Base-by-base conservation (phyloP, 1,284 basidiomycete genomes). In the Leccinum huronense region DNA sequence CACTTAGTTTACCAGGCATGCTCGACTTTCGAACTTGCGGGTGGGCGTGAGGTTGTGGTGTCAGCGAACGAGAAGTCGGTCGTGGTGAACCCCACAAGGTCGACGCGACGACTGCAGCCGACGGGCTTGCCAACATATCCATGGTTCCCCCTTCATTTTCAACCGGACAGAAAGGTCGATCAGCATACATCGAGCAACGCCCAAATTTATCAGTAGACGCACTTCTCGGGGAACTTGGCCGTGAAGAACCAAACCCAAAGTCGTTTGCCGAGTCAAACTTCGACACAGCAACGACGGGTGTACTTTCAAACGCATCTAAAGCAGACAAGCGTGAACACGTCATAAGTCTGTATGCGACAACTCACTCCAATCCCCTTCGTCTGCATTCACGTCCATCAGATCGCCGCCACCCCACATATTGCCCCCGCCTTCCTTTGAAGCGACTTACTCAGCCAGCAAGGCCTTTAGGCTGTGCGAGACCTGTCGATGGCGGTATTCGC, bases 331-430 rank as follows among this genome's bases (percentile, higher is more conserved):
- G 58, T 33, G 36, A 64, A 59, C 9, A 54, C 27, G 14, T 13
- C 8, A 11, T 34, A 27, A 42, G 9, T 16, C 13, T 11, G 36
- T 45, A 34, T 56, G 42, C 34, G 9, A 36, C 10, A 36, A 80
- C 84, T 73, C 72, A 92, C 93, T 91, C 95, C 95, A 97, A 74
- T 97, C 95, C 72, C 90, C 95, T 38, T 88, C 84, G 70, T 97
- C 94, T 1, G 91, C 94, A 73, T 95, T 89, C 9, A 97, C 87
- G 70, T 97, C 94, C 76, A 97, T 96, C 62, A 97, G 76, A 75
- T 97, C 92, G 33, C 86, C 87, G 58, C 76, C 82, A 4, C 87
- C 89, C 88, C 90, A 94, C 0, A 86, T 84, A 71, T 23, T 38
- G 1, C 88, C 86, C 23, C 76, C 80, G 4, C 80, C 80, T 45